phyloP scores from a whole-genome alignment of 495 filamentous ascomycete genomes.

The Aspergillus wentii region DNA sequence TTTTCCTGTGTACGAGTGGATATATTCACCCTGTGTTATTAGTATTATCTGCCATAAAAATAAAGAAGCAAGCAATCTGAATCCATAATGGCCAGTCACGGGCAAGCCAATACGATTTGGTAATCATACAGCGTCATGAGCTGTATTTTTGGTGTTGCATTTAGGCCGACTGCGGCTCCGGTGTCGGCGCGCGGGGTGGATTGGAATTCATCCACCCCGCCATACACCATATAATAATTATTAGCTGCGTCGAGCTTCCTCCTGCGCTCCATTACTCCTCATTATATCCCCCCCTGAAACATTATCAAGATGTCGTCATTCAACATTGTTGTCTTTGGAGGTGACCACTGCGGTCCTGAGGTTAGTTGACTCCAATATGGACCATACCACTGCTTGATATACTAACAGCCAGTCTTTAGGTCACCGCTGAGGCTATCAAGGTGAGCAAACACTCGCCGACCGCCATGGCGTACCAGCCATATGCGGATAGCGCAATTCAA shows the following conservation, averaged over 20 bases:
- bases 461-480: too few species aligned
- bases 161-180: conserved; percentile 9
- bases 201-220: conserved; percentile 9
- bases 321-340: conserved; percentile 68
- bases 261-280: not conserved
- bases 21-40: not conserved
- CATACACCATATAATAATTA: too few species aligned
- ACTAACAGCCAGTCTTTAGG: conserved; percentile 21
- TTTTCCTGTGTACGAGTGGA: conserved; percentile 15
- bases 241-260: too few species aligned
- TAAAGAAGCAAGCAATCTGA: not conserved
- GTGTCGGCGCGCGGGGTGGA: conserved; percentile 23
- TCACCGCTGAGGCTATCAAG: conserved; percentile 78
- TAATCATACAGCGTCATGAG: not conserved
- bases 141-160: not conserved
- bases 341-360: conserved; percentile 95
- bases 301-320: conserved; percentile 40
- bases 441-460: conserved; percentile 40
- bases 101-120: not conserved
- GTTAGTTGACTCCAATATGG: conserved; percentile 45
- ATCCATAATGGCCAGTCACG: too few species aligned
- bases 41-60: not conserved
- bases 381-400: too few species aligned
- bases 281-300: not conserved
- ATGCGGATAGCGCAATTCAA: too few species aligned